phyloP scores from a whole-genome alignment of 805 yeast genomes.

The Lipomyces kockii region DNA sequence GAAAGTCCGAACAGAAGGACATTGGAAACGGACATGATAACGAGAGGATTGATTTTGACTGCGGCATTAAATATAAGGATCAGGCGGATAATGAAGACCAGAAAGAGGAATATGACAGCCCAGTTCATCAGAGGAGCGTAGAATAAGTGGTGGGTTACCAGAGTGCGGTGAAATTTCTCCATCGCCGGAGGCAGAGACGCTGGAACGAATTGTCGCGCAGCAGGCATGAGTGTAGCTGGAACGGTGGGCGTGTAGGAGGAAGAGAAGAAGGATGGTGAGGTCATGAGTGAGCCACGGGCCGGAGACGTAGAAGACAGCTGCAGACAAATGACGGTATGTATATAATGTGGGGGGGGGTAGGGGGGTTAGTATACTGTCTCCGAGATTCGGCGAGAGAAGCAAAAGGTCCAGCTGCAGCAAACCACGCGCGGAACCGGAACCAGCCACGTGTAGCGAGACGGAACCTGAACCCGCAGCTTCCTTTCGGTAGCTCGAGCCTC shows the following conservation, averaged over 20 bases:
- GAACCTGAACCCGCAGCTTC: too few relatives aligned
- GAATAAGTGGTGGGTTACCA: constrained; percentile 28
- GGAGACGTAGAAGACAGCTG: not conserved
- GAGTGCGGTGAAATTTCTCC: constrained; percentile 18
- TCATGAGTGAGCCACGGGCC: constrained; percentile 19
- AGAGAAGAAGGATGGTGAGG: constrained; percentile 36
- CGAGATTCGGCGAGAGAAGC: too few relatives aligned
- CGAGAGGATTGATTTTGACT: constrained; percentile 66
- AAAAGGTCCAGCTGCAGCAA: too few relatives aligned
- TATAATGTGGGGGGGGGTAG: not conserved
- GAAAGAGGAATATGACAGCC: constrained; percentile 44
- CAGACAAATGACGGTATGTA: not conserved
- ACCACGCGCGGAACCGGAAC: too few relatives aligned
- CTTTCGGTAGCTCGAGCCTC: too few relatives aligned
- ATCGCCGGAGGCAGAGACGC: constrained; percentile 26
- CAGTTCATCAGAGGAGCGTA: constrained; percentile 46
- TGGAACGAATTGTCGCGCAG: constrained; percentile 17
- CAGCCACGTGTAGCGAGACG: too few relatives aligned
- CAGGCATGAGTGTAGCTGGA: constrained; percentile 22
- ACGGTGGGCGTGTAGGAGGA: constrained; percentile 30
- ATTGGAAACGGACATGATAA: constrained; percentile 83
- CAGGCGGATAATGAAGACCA: constrained; percentile 43
- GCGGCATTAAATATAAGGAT: constrained; percentile 42
- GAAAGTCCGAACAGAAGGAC: constrained; percentile 85
- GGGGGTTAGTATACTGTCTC: too few relatives aligned